Percentiles rank a stretch among this genome's conserved stretches.
Conservation (phyloP, 495 filamentous ascomycete genomes). For the Tirmania nivea region DNA sequence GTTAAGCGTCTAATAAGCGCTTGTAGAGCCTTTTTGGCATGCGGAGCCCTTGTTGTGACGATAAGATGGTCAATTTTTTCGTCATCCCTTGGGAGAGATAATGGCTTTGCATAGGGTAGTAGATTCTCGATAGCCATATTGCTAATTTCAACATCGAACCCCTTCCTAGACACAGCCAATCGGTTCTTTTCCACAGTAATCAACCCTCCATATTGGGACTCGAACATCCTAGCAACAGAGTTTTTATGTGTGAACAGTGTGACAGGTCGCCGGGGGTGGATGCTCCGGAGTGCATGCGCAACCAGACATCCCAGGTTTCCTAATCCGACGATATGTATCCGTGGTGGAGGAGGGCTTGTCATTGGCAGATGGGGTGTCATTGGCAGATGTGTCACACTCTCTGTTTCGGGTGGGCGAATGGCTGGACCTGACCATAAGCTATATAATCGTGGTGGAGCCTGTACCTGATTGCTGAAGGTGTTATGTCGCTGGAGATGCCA, state of each 20-base stretch:
- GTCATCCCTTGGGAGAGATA: slow-evolving; percentile 10
- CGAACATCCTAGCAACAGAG: slow-evolving; percentile 23
- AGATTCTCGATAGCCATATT: slow-evolving; percentile 7
- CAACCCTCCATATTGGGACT: slow-evolving; percentile 1
- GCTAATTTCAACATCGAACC: slow-evolving; percentile 32
- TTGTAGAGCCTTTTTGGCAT: slow-evolving; percentile 34
- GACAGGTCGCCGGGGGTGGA: slow-evolving; percentile 21
- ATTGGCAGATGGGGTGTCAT: too few relatives aligned
- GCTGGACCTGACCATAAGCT: too few relatives aligned
- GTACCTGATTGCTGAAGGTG: too few relatives aligned
- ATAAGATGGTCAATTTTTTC: slow-evolving; percentile 53
- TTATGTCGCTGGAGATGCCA: too few relatives aligned
- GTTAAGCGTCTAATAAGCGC: slow-evolving; percentile 44
- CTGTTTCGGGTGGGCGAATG: too few relatives aligned
- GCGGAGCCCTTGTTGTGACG: slow-evolving; percentile 39
- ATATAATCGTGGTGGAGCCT: too few relatives aligned
- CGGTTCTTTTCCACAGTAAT: slow-evolving; percentile 17
- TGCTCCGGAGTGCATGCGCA: slow-evolving; percentile 25
- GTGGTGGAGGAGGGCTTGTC: background rate
- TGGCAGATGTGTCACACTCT: too few relatives aligned
- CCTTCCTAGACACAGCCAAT: slow-evolving; percentile 19
- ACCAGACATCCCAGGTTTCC: slow-evolving; percentile 35
- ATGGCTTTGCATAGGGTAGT: slow-evolving; percentile 7
- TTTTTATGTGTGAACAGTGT: slow-evolving; percentile 29
- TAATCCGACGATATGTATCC: slow-evolving; percentile 32